These are phyloP conservation scores for Neurospora sp. DNA, from an alignment of 495 filamentous ascomycete species.

Conservation along the genomic window DNA sequence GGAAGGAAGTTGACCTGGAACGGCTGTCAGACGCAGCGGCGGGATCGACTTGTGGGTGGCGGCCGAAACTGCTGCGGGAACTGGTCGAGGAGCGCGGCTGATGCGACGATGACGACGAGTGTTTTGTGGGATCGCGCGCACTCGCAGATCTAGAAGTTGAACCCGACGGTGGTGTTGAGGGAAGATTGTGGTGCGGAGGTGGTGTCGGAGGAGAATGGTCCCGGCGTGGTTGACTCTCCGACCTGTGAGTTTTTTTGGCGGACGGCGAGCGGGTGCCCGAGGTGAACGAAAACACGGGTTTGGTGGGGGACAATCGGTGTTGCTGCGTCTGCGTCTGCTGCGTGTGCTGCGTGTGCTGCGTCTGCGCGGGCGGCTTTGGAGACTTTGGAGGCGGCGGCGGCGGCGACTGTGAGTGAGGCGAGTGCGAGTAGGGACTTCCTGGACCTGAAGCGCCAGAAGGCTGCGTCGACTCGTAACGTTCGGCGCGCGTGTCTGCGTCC, in stretches of 20 bases:
- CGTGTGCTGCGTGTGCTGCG: background rate
- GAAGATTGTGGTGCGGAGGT: background rate
- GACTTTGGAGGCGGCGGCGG: slow-evolving; percentile 19
- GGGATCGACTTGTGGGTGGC: slow-evolving; percentile 27
- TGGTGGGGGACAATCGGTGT: slow-evolving; percentile 3
- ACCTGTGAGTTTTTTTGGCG: background rate
- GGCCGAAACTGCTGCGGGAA: slow-evolving; percentile 29
- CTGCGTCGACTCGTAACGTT: slow-evolving; percentile 16
- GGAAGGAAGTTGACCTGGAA: slow-evolving; percentile 21
- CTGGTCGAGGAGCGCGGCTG: slow-evolving; percentile 30
- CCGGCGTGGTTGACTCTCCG: background rate
- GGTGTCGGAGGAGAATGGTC: background rate
- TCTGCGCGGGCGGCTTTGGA: slow-evolving; percentile 8
- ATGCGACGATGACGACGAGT: slow-evolving; percentile 8
- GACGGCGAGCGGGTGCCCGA: background rate
- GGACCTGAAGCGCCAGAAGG: slow-evolving; percentile 10
- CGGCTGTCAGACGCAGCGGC: slow-evolving; percentile 1
- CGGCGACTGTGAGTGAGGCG: slow-evolving; percentile 19
- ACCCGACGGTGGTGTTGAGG: background rate
- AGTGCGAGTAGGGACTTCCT: slow-evolving; percentile 11
- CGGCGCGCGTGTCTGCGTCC: slow-evolving; percentile 28
- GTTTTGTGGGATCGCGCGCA: background rate
- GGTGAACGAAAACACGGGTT: background rate
- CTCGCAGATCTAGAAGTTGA: background rate
- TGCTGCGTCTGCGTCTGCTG: slow-evolving; percentile 14